phyloP scores from a whole-genome alignment of 495 filamentous ascomycete species.

The Xylaria cubensis region DNA sequence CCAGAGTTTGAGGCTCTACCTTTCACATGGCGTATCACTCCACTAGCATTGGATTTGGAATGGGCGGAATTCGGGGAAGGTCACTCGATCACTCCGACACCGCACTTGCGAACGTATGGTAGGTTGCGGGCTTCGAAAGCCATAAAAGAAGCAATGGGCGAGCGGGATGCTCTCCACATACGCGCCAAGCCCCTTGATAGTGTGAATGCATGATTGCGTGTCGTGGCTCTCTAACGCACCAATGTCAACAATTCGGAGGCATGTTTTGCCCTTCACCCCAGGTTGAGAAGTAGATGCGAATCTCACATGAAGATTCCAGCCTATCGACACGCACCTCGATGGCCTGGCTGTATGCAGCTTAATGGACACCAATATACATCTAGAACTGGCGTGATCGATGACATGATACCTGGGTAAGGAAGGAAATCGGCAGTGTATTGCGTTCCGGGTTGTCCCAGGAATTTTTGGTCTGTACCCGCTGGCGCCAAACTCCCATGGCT shows the following conservation, averaged over 20 bases:
- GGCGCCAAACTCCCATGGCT: conserved; percentile 18
- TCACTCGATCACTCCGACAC: conserved; percentile 22
- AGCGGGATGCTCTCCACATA: conserved; percentile 19
- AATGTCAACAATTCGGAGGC: conserved; percentile 17
- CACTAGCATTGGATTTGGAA: conserved; percentile 8
- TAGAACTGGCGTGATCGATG: conserved; percentile 23
- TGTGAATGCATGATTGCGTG: conserved; percentile 30
- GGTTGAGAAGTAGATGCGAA: conserved; percentile 20
- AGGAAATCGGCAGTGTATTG: conserved; percentile 23
- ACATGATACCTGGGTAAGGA: conserved; percentile 16
- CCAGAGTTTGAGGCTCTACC: conserved; percentile 15
- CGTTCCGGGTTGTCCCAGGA: conserved; percentile 20
- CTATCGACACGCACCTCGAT: conserved; percentile 17
- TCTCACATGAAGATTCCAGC: conserved; percentile 20
- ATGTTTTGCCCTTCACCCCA: conserved; percentile 15
- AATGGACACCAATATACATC: conserved; percentile 22
- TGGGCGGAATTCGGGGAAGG: conserved; percentile 12
- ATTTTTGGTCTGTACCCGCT: conserved; percentile 21
- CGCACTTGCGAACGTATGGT: conserved; percentile 12
- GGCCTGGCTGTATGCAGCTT: conserved; percentile 22
- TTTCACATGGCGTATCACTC: conserved; percentile 3
- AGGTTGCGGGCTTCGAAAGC: conserved; percentile 18
- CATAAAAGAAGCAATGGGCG: conserved; percentile 8
- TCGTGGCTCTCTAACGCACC: conserved; percentile 17
- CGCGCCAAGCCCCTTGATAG: conserved; percentile 25